Base-by-base conservation (phyloP, 2,329 filamentous ascomycete genomes). In the Elsinoe arachidis region DNA sequence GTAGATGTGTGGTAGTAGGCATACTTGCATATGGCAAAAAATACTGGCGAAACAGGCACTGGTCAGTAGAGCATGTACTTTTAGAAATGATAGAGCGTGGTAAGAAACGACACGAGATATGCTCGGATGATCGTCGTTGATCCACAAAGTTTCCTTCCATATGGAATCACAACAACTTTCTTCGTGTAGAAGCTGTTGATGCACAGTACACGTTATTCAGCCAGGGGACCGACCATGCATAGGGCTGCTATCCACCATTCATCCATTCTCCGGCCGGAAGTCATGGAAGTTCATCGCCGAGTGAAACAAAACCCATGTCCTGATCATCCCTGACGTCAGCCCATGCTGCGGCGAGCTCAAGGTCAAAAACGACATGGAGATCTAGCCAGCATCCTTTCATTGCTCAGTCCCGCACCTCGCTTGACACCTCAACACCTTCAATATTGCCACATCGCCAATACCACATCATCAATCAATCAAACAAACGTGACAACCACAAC, bases 121-220 rank as follows among this genome's bases (percentile, higher is more conserved):
- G 30, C 21, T 55, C 41, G 57, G 39, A 41, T 54, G 51, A 58
- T 52, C 57, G 26, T 46, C 51, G 26, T 51, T 34, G 44, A 55
- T 43, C 51, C 37, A 26, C 17, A 12, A 21, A 44, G 30, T 17
- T 44, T 41, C 19, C 57, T 33, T 34, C 9, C 15, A 15, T 30
- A 11, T 34, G 51, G 38, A 44, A 23, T 39, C 30, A 51, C 46
- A 38, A 41, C 41, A 54, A 37, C 7, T 17, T 23, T 6, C 1
- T 19, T 17, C 33, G 23, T 34, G 30, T 34, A 21, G 21, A 30
- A 44, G 37, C 12, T n/a, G n/a, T n/a, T n/a, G n/a, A n/a, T n/a
- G n/a, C n/a, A n/a, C n/a, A n/a, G n/a, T n/a, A n/a, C n/a, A n/a
- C n/a, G n/a, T n/a, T n/a, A n/a, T n/a, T n/a, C n/a, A n/a, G n/a